Conservation (phyloP, 2,329 filamentous ascomycete genomes). For the Tolypocladium nubicola region DNA sequence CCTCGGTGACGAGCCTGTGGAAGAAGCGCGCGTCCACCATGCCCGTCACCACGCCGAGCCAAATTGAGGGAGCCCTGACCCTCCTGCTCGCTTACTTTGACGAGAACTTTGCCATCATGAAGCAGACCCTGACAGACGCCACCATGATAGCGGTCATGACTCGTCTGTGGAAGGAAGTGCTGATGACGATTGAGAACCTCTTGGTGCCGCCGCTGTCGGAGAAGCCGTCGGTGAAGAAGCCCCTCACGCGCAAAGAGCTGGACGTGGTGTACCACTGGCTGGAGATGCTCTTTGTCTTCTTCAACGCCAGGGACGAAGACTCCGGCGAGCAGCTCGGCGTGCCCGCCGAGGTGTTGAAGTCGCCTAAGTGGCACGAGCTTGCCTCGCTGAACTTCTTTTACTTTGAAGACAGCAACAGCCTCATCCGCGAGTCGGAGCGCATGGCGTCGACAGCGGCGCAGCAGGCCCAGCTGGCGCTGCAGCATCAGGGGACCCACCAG, state of each 20-base stretch:
- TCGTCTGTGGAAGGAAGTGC: conserved; percentile 91
- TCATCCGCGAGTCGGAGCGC: conserved; percentile 89
- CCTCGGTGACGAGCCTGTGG: conserved; percentile 62
- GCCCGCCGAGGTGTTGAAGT: conserved; percentile 83
- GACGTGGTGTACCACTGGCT: conserved; percentile 96
- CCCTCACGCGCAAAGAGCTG: conserved; percentile 75
- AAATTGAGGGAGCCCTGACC: conserved; percentile 71
- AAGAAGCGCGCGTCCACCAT: conserved; percentile 46
- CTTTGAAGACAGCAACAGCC: conserved; percentile 80
- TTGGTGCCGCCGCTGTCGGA: conserved; percentile 91
- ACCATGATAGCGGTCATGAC: conserved; percentile 99
- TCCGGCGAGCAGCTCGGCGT: conserved; percentile 76
- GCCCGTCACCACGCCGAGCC: conserved; percentile 53
- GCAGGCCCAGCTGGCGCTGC: conserved; percentile 59
- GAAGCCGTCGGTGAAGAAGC: conserved; percentile 78
- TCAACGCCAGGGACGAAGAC: conserved; percentile 83
- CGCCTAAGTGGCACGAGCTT: conserved; percentile 95
- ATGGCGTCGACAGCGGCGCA: conserved; percentile 85
- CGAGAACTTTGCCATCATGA: conserved; percentile 98
- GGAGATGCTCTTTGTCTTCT: conserved; percentile 82
- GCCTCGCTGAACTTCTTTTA: conserved; percentile 98
- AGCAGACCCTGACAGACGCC: conserved; percentile 82
- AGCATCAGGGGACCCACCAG: conserved; percentile 32
- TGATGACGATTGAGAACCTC: conserved; percentile 81
- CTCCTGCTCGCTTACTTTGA: conserved; percentile 92